Conservation (phyloP, 805 yeast species). For the Metschnikowia lachancei region DNA sequence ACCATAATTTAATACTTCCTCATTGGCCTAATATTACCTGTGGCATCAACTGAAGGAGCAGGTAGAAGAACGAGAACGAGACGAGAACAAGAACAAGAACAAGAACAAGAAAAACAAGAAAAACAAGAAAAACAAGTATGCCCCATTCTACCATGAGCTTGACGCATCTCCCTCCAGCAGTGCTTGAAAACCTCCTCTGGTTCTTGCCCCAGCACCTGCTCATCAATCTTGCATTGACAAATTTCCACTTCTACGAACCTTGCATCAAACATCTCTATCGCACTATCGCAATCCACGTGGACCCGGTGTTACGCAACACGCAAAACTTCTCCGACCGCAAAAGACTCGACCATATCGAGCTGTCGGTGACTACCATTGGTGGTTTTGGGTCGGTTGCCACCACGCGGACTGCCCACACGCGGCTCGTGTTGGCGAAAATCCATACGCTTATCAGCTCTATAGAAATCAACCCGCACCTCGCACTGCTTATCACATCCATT, state of each 20-base stretch:
- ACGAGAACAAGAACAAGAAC: too few relatives aligned
- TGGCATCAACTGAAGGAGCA: too few relatives aligned
- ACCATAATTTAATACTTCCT: too few relatives aligned
- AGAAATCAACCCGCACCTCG: slow-evolving; percentile 32
- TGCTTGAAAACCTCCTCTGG: slow-evolving; percentile 15
- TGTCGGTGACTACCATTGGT: slow-evolving; percentile 24
- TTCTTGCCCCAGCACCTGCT: slow-evolving; percentile 33
- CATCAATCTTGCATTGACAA: slow-evolving; percentile 33
- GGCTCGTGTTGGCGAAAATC: slow-evolving; percentile 36
- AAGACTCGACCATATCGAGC: slow-evolving; percentile 23
- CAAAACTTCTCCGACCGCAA: slow-evolving; percentile 3
- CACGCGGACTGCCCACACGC: slow-evolving; percentile 21
- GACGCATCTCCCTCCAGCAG: slow-evolving; percentile 13
- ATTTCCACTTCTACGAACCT: slow-evolving; percentile 35
- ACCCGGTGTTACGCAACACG: slow-evolving; percentile 18
- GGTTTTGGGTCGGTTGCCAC: slow-evolving; percentile 24
- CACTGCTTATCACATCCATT: slow-evolving; percentile 9
- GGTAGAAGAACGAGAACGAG: too few relatives aligned
- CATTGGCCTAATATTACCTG: too few relatives aligned
- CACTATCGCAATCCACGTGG: slow-evolving; percentile 23
- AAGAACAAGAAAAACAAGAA: too few relatives aligned
- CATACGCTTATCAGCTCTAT: slow-evolving; percentile 40
- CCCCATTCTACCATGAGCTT: slow-evolving; percentile 2
- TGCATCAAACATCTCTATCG: slow-evolving; percentile 30
- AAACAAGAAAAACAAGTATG: too few relatives aligned